Evolutionary conservation across 1,139 yeast species (phyloP).

Genomic region (Waltiozyma solani): DNA sequence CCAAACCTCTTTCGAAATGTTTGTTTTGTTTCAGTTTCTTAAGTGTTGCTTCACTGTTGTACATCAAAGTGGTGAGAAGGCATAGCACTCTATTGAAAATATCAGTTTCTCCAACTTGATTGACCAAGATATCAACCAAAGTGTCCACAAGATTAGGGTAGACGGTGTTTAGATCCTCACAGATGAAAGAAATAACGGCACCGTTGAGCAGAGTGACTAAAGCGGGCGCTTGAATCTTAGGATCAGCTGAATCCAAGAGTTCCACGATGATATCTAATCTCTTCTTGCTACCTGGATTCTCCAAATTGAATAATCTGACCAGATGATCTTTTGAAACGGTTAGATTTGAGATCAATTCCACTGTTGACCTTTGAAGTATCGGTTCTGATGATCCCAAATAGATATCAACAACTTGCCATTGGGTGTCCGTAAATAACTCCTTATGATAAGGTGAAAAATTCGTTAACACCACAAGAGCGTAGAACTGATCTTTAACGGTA

Average conservation of each 20-base stretch:
- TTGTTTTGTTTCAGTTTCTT: too few species aligned
- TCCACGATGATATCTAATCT: not conserved
- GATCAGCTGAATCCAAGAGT: not conserved
- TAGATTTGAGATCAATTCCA: slow-evolving; percentile 16
- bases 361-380: slow-evolving; percentile 11
- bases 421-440: slow-evolving; percentile 9
- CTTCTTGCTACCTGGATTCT: slow-evolving; percentile 1
- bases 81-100: too few species aligned
- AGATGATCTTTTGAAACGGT: slow-evolving; percentile 13
- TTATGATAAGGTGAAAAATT: slow-evolving; percentile 14
- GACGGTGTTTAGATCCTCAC: too few species aligned
- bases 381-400: slow-evolving; percentile 8
- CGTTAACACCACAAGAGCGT: slow-evolving; percentile 13
- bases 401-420: slow-evolving; percentile 16
- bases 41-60: too few species aligned
- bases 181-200: too few species aligned
- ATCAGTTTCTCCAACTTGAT: too few species aligned
- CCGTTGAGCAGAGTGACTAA: not conserved
- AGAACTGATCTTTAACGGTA: slow-evolving; percentile 10
- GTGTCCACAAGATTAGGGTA: too few species aligned
- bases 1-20: too few species aligned
- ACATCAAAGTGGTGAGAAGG: too few species aligned
- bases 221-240: not conserved
- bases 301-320: slow-evolving; percentile 15
- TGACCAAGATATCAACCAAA: too few species aligned